Evolutionary conservation across 306 rosid species (phyloP).

Genomic region (Begonia peltatifolia): DNA sequence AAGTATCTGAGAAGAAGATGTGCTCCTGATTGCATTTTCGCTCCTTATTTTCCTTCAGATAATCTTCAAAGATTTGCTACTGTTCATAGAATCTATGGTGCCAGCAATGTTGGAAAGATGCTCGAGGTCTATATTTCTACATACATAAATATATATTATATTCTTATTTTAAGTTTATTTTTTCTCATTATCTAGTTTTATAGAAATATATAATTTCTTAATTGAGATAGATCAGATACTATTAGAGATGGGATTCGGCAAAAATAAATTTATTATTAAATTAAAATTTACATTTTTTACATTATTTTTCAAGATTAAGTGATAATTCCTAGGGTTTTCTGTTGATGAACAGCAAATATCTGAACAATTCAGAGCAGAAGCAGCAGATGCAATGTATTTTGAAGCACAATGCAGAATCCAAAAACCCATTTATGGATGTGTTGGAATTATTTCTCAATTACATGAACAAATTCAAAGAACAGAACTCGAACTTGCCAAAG

Average conservation of each 20-base stretch:
- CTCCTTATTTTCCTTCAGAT: slow-evolving; percentile 53
- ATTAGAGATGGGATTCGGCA: no score
- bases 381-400: slow-evolving; percentile 37
- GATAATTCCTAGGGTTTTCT: not conserved
- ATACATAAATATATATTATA: no score
- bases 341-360: slow-evolving; percentile 33
- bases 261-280: no score
- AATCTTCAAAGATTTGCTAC: slow-evolving; percentile 60
- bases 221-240: no score
- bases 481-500: slow-evolving; percentile 33
- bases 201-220: no score
- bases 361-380: slow-evolving; percentile 21
- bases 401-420: slow-evolving; percentile 48
- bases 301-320: not conserved
- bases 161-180: not conserved
- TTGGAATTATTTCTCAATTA: slow-evolving; percentile 36
- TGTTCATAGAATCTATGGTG: slow-evolving; percentile 69
- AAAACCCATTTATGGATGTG: slow-evolving; percentile 69
- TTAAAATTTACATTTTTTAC: no score
- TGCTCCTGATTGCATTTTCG: slow-evolving; percentile 54
- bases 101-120: slow-evolving; percentile 58
- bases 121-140: slow-evolving; percentile 33
- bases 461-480: slow-evolving; percentile 27
- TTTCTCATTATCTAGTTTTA: not conserved
- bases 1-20: slow-evolving; percentile 63